phyloP scores from a whole-genome alignment of 805 yeast genomes.

The Candida broadrunensis region DNA sequence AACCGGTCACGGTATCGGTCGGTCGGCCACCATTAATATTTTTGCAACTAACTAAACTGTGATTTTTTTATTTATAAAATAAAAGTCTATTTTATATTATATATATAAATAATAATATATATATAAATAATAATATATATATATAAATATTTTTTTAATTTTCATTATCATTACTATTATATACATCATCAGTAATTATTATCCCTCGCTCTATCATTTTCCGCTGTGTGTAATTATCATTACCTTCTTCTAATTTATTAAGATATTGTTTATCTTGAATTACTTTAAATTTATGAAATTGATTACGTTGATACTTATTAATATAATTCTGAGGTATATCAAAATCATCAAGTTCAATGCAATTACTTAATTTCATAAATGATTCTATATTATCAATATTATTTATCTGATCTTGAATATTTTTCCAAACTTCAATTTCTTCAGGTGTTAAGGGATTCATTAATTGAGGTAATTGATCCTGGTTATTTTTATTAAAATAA shows the following conservation, averaged over 20 bases:
- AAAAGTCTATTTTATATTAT: no score
- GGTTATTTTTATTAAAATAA: constrained; percentile 4
- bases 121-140: no score
- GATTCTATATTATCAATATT: not conserved
- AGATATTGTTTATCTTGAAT: constrained; percentile 9
- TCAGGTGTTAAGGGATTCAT: constrained; percentile 1
- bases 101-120: no score
- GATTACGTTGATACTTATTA: not conserved
- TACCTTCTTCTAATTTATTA: constrained; percentile 7
- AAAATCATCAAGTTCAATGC: not conserved
- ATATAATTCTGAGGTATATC: not conserved
- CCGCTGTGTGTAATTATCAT: constrained; percentile 9
- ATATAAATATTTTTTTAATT: not conserved
- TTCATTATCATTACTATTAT: not conserved
- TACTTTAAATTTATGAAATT: constrained; percentile 1
- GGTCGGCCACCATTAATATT: no score
- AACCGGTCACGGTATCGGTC: no score
- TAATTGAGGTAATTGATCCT: constrained; percentile 2
- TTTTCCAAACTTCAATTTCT: constrained; percentile 6
- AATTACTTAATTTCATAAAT: not conserved
- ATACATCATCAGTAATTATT: not conserved
- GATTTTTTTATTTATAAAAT: no score
- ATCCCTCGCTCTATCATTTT: constrained; percentile 15
- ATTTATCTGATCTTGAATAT: constrained; percentile 3
- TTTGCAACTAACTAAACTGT: not conserved